These are phyloP conservation scores for Furcasterigmium furcatum DNA, from an alignment of 2,329 filamentous ascomycete genomes.

Conservation along the genomic window DNA sequence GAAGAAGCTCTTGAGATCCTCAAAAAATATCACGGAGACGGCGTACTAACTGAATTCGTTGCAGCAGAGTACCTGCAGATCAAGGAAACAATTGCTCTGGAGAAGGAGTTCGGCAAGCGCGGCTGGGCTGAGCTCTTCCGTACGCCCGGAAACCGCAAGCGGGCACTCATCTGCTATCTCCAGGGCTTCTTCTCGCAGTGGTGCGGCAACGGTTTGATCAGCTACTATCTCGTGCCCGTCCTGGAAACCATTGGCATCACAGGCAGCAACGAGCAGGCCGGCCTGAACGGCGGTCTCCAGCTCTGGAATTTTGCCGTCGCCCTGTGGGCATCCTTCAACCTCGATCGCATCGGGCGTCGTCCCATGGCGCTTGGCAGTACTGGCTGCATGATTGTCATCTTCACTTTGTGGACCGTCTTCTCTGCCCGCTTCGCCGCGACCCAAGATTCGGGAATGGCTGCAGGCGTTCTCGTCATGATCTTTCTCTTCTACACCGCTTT, in stretches of 20 bases:
- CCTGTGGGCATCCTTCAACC: constrained; percentile 7
- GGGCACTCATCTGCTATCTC: constrained; percentile 32
- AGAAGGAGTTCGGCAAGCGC: constrained; percentile 44
- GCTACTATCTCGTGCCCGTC: constrained; percentile 5
- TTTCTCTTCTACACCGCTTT: constrained; percentile 10
- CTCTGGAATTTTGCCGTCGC: constrained; percentile 11
- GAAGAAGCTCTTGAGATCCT: constrained; percentile 30
- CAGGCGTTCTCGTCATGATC: constrained; percentile 25
- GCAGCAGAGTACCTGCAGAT: constrained; percentile 59
- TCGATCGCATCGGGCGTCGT: constrained; percentile 10
- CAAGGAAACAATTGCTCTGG: constrained; percentile 52
- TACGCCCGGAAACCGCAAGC: constrained; percentile 25
- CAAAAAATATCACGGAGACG: constrained; percentile 26
- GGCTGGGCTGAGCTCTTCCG: constrained; percentile 41
- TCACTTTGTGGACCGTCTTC: constrained; percentile 6
- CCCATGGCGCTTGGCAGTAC: constrained; percentile 9
- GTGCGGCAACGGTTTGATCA: constrained; percentile 35
- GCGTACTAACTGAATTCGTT: constrained; percentile 41
- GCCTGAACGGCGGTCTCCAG: constrained; percentile 10
- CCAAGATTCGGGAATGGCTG: constrained; percentile 5
- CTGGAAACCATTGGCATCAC: constrained; percentile 10
- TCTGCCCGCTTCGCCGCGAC: constrained; percentile 9
- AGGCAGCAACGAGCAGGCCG: constrained; percentile 4
- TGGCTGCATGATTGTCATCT: constrained; percentile 31
- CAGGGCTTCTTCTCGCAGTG: constrained; percentile 41